Conservation (phyloP, 1,284 basidiomycete genomes). For the Trichosporon ovoides region DNA sequence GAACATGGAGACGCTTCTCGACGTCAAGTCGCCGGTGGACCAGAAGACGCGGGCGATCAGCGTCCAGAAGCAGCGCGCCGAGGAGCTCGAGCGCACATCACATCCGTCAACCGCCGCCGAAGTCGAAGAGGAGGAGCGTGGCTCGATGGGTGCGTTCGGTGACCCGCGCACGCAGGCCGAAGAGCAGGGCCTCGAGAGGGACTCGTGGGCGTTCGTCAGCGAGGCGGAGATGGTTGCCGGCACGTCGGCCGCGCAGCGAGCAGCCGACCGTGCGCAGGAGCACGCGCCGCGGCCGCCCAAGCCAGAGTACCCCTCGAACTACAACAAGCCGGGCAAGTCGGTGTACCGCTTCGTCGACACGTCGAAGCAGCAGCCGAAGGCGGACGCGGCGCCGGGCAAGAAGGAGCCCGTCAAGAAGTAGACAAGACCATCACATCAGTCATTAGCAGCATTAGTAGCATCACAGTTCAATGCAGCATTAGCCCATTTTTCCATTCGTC, state of each 20-base stretch:
- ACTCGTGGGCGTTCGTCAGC: conserved; percentile 42
- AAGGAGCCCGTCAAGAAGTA: not conserved
- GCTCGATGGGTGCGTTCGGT: conserved; percentile 36
- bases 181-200: conserved; percentile 29
- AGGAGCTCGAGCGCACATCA: conserved; percentile 21
- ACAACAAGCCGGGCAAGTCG: conserved; percentile 7
- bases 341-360: conserved; percentile 24
- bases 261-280: not conserved
- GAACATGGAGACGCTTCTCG: conserved; percentile 45
- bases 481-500: too few relatives aligned
- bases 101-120: conserved; percentile 37
- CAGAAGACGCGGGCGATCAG: conserved; percentile 17
- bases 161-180: conserved; percentile 9
- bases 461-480: too few relatives aligned
- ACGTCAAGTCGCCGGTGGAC: conserved; percentile 20
- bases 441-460: too few relatives aligned
- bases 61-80: conserved; percentile 6
- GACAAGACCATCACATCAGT: not conserved
- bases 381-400: not conserved
- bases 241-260: not conserved
- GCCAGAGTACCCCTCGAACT: not conserved
- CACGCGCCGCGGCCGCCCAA: not conserved
- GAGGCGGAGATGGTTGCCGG: conserved; percentile 25
- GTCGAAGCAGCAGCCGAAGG: conserved; percentile 7
- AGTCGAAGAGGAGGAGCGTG: conserved; percentile 38